These are phyloP conservation scores for Homolaphlyctis polyrhiza DNA, from an alignment of 371 early-diverging fungal species.

Conservation along the genomic window DNA sequence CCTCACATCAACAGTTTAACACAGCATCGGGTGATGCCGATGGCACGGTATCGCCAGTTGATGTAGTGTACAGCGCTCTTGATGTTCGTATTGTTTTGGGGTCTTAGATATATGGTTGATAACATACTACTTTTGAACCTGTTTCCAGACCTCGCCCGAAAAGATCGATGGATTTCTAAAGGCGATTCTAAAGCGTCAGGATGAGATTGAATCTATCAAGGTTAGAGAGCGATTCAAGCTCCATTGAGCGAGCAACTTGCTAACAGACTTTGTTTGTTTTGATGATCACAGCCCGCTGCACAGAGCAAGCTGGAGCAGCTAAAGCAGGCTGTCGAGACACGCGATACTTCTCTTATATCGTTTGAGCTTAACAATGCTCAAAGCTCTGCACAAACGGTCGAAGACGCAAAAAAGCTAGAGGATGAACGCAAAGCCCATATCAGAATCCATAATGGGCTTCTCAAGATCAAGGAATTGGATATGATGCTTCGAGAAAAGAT, in stretches of 20 bases:
- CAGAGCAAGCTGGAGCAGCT: neutral
- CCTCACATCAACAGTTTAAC: too few relatives aligned
- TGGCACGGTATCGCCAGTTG: too few relatives aligned
- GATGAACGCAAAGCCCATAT: neutral
- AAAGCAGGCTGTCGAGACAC: slow-evolving; percentile 3
- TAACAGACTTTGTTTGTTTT: neutral
- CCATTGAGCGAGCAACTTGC: neutral
- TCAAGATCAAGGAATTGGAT: slow-evolving; percentile 32
- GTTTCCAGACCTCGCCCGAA: too few relatives aligned
- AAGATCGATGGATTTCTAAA: neutral
- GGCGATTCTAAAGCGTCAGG: neutral
- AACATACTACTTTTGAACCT: too few relatives aligned
- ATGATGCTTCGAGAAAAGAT: slow-evolving; percentile 25
- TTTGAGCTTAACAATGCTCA: neutral
- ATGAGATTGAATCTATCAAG: neutral
- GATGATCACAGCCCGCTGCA: neutral
- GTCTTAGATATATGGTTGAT: too few relatives aligned
- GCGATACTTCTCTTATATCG: neutral
- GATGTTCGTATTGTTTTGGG: too few relatives aligned
- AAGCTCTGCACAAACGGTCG: neutral
- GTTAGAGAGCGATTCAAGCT: neutral
- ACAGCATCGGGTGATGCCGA: too few relatives aligned
- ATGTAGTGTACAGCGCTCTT: too few relatives aligned
- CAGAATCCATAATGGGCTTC: slow-evolving; percentile 23
- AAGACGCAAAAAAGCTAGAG: neutral